Percentiles rank a stretch among this genome's conserved stretches.
These are phyloP conservation scores for Chytriomyces sp. DNA, from an alignment of 192 early-diverging fungal species.

Conservation along the genomic window DNA sequence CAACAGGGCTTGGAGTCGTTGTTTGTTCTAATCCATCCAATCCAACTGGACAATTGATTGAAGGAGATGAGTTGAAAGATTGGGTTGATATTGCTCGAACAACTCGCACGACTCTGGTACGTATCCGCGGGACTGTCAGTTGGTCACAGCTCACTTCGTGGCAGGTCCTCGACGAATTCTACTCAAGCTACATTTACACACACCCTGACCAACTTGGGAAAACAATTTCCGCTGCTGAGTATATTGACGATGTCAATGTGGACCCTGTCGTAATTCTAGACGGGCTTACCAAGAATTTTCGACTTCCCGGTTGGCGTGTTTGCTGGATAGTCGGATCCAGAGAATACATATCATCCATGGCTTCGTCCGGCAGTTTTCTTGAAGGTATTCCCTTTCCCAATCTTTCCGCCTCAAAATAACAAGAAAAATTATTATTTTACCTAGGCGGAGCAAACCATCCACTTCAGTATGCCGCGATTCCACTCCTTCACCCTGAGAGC, in stretches of 20 bases:
- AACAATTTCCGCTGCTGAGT: slow-evolving; percentile 43
- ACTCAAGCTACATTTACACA: slow-evolving; percentile 56
- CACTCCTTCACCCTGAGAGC: slow-evolving; percentile 45
- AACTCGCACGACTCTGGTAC: slow-evolving; percentile 45
- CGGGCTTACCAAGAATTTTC: slow-evolving; percentile 39
- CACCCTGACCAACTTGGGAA: slow-evolving; percentile 41
- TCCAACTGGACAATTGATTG: slow-evolving; percentile 55
- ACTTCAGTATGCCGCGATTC: slow-evolving; percentile 54
- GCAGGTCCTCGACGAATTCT: slow-evolving; percentile 62
- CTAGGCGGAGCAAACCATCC: slow-evolving; percentile 59
- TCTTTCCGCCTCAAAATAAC: too few relatives aligned
- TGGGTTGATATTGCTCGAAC: slow-evolving; percentile 41
- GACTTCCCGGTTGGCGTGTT: slow-evolving; percentile 59
- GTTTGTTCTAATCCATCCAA: slow-evolving; percentile 57
- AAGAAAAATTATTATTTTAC: too few relatives aligned
- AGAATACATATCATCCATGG: slow-evolving; percentile 50
- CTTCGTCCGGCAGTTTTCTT: slow-evolving; percentile 50
- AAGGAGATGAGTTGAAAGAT: slow-evolving; percentile 45
- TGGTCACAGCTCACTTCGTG: too few relatives aligned
- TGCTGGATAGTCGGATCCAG: slow-evolving; percentile 61
- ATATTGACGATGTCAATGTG: slow-evolving; percentile 51
- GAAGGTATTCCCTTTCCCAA: too few relatives aligned
- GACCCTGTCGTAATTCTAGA: slow-evolving; percentile 50
- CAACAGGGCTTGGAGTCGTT: slow-evolving; percentile 50
- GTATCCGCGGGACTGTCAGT: too few relatives aligned